Conservation (phyloP, 177 flowering plant species). For the Vitis hybrid region DNA sequence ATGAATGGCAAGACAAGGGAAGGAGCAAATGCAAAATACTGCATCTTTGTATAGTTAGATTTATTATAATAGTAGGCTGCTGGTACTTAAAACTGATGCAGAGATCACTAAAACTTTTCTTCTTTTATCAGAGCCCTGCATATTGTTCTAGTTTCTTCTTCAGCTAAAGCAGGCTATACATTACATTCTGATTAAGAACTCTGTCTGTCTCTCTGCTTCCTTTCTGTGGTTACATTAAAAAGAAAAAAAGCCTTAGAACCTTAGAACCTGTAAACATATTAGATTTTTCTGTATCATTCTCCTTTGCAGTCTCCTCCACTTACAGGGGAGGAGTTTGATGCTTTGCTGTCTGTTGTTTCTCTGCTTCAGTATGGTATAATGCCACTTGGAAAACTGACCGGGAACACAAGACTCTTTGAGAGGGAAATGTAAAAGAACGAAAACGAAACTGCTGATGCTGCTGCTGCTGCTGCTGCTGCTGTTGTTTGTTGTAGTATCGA, state of each 20-base stretch:
- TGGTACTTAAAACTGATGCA: background rate
- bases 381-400: slow-evolving; percentile 4
- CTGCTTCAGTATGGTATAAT: slow-evolving; percentile 22
- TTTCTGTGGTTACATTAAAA: slow-evolving; percentile 17
- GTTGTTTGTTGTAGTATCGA: slow-evolving; percentile 6
- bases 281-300: slow-evolving; percentile 16
- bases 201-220: background rate
- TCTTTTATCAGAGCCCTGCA: background rate
- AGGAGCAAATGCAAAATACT: too few relatives aligned
- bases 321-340: slow-evolving; percentile 8
- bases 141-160: slow-evolving; percentile 3
- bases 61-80: too few relatives aligned
- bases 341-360: slow-evolving; percentile 1
- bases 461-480: too few relatives aligned
- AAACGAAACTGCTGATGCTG: slow-evolving; percentile 4
- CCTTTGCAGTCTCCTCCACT: slow-evolving; percentile 16
- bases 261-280: slow-evolving; percentile 11
- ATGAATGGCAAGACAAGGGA: too few relatives aligned
- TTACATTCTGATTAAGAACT: slow-evolving; percentile 6
- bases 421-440: background rate
- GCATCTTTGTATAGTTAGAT: too few relatives aligned
- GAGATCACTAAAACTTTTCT: slow-evolving; percentile 10
- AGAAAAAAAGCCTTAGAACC: slow-evolving; percentile 2
- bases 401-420: background rate
- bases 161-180: slow-evolving; percentile 9